Evolutionary conservation across 2,329 filamentous ascomycete species (phyloP), one percentile per base, ranked within the genome.

Genomic region (Nothophaeocryptopus gaeumannii): DNA sequence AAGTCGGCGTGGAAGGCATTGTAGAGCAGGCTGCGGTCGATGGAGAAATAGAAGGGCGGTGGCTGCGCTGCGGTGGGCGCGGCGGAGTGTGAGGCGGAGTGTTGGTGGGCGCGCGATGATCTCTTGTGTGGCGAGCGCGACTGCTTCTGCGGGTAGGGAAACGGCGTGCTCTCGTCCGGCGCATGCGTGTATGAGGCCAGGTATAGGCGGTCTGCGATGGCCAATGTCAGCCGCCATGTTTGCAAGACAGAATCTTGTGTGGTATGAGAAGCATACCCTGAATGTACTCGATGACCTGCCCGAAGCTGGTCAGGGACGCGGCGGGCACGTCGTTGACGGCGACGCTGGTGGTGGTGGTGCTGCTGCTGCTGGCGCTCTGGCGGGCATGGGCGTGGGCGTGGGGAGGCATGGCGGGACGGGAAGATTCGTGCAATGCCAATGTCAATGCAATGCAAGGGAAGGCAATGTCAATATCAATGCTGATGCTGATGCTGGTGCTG

Each of bases 1-100:
- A 99, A 99, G 74, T 99, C 93, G 65, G 95, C 91, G 73, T 97
- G 91, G 73, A 99, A 99, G 30, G 92, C 91, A 71, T 99, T 99
- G 79, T 99, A 99, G 39, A 96, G 80, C 38, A 99, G 83, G 35
- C 79, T 86, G 44, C 58, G 56, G 68, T 99, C 93, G 60, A 97
- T 85, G 43, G 89, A 92, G 72, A 99, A 99, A 75, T 97, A 99
- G 68, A 88, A 91, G 1, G 93, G 93, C 47, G 84, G 73, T 13
- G 50, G 51, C 4, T 32, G 20, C 5, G 58, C 46, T 35, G 45
- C 53, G 20, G 20, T 26, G 20, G 20, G 20, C 51, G 72, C 70
- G 20, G 72, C 66, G n/a, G 71, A 66, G 20, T 70, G 71, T 8
- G 77, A 69, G 44, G 75, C 77, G 13, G 81, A 77, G 15, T 78